These are phyloP conservation scores for Trichoderma afroharzianum DNA, from an alignment of 2,329 filamentous ascomycete species.

Conservation along the genomic window DNA sequence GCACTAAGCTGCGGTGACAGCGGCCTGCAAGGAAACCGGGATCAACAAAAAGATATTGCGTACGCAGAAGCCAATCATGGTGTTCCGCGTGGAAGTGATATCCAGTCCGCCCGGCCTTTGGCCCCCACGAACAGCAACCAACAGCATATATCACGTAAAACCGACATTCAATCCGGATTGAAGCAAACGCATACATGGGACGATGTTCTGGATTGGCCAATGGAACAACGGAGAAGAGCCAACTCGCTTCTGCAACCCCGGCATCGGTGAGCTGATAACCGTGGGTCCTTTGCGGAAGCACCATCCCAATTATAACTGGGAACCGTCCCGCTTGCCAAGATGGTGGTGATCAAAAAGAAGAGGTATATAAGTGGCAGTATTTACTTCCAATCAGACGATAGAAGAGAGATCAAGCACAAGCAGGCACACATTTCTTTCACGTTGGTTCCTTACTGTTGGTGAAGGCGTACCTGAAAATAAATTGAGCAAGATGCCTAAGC, in stretches of 20 bases:
- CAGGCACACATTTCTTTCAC: not conserved
- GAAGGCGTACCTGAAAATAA: not conserved
- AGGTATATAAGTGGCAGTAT: not conserved
- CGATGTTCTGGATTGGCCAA: not conserved
- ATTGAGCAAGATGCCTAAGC: not conserved
- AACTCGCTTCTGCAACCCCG: not conserved
- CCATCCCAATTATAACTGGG: not conserved
- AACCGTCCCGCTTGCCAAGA: not conserved
- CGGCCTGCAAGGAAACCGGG: not conserved
- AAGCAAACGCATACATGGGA: not conserved
- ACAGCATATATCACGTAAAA: not conserved
- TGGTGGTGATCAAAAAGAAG: not conserved
- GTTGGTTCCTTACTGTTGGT: not conserved
- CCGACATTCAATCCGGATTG: not conserved
- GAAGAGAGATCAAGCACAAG: not conserved
- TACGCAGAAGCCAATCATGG: not conserved
- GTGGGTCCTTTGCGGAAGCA: not conserved
- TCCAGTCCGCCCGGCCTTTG: not conserved
- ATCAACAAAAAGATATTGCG: not conserved
- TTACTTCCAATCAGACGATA: not conserved
- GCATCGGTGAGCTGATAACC: not conserved
- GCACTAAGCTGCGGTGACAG: not conserved
- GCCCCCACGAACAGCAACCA: not conserved
- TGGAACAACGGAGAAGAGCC: not conserved
- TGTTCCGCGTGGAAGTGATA: not conserved